Base-by-base conservation (phyloP, 805 yeast genomes). In the Yamadazyma paraphyllophila region DNA sequence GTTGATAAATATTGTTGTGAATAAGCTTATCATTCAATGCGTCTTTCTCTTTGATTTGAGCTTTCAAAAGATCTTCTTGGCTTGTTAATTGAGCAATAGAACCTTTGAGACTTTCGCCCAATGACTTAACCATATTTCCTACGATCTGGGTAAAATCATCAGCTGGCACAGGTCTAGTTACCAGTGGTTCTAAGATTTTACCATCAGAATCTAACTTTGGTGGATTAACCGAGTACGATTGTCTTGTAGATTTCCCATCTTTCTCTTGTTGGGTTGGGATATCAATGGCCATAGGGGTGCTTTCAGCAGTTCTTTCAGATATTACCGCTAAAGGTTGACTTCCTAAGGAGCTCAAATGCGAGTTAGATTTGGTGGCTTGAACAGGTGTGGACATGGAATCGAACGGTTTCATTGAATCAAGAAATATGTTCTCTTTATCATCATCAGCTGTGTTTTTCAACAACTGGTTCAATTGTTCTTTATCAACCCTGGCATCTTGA, bases 91-190 rank as follows among this genome's bases (percentile, higher is more conserved):
- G 74, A 33, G 49, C 74, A 75, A 53, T 80, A 36, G 78, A 65
- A 14, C 68, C 60, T 41, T 80, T 82, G 58, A 82, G 88, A n/a
- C 76, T 67, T 14, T 73, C 77, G 16, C 76, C 51, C 42, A 83
- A 65, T n/a, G 79, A 74, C 43, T 69, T 67, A 1, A 82, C 72
- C 61, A 80, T 64, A 5, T 66, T 65, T 27, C 51, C 50, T 14
- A 71, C 49, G 69, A 71, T 70, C 1, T 61, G 47, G 16, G 67
- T 55, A 35, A 70, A 56, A 49, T 71, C 76, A 16, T 51, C 44
- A 54, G 62, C 55, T 14, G 64, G 66, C 35, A 70, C 48, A 30
- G 54, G 50, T 10, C 16, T 27, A 20, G 6, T 6, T 31, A 2
- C 11, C 7, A 13, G n/a, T 4, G 42, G 17, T 15, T 36, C 48